Base-by-base conservation (phyloP, 148 eudicot genomes). In the Tetragonia tetragonoides region DNA sequence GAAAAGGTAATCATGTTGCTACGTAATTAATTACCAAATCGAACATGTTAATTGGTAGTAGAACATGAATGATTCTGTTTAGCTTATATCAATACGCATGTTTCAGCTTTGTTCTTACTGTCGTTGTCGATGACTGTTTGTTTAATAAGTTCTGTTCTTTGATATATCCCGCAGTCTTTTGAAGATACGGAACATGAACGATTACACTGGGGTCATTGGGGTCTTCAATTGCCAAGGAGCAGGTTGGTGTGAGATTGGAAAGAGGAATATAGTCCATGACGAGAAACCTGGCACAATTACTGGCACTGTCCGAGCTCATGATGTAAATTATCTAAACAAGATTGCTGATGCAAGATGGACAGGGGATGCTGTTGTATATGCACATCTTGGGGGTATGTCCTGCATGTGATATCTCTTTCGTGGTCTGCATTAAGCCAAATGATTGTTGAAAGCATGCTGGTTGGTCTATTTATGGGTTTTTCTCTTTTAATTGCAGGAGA, bases 161-260 rank as follows among this genome's bases (percentile, higher is more conserved):
- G 65, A 64, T 69, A 9, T 67, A 59, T 79, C 10, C 7, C 65
- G 72, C 88, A 91, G 96, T 84, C 87, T 91, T 66, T 57, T 91
- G 67, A 93, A 93, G 83, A 91, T 93, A 65, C 91, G 98, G 98
- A 93, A 93, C 80, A 80, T 93, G 77, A 91, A 93, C 77, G 89
- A 93, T 63, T 87, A 70, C 82, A 90, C 79, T 73, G 97, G 97
- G 82, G 91, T 94, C 34, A 82, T 94, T 51, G 98, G 98, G 41
- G 92, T 85, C 57, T 94, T 91, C 82, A 91, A 94, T 74, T 94
- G 98, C 89, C 98, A 94, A 84, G 98, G 97, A 82, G 98, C 98
- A 24, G 98, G 93, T 16, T 93, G 98, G 98, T 91, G 98, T 70
- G 87, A 80, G 76, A 87, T 82, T 78, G 94, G 90, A 71, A 93